phyloP scores from a whole-genome alignment of 2,329 filamentous ascomycete genomes.

The Botryotinia convoluta region DNA sequence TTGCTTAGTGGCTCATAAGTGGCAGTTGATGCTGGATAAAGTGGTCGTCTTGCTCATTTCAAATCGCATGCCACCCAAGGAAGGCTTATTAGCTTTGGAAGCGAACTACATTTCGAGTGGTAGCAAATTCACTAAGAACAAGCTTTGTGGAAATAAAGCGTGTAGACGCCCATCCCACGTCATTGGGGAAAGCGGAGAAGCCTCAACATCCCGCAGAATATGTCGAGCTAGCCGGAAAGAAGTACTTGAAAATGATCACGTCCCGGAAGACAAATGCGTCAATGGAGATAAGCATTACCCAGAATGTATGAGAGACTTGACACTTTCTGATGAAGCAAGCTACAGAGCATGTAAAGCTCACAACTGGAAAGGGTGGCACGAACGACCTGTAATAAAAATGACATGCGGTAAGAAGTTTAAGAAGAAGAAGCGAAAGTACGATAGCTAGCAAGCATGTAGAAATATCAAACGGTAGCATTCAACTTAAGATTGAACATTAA shows the following conservation, averaged over 20 bases:
- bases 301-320: not conserved
- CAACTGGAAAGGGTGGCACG: not conserved
- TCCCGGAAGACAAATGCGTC: not conserved
- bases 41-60: not conserved
- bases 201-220: not conserved
- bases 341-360: not conserved
- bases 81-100: not conserved
- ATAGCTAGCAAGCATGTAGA: not conserved
- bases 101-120: not conserved
- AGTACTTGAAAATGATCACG: too few relatives aligned
- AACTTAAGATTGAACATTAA: not conserved
- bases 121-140: not conserved
- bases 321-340: not conserved
- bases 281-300: not conserved
- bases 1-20: not conserved
- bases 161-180: constrained; percentile 6
- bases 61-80: not conserved
- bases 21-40: not conserved
- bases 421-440: not conserved
- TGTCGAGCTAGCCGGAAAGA: not conserved
- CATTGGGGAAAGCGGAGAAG: not conserved
- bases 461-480: not conserved
- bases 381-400: not conserved
- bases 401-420: not conserved
- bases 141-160: not conserved